Conservation (phyloP, 257 asterid genomes). For the Scutellaria galericulata region DNA sequence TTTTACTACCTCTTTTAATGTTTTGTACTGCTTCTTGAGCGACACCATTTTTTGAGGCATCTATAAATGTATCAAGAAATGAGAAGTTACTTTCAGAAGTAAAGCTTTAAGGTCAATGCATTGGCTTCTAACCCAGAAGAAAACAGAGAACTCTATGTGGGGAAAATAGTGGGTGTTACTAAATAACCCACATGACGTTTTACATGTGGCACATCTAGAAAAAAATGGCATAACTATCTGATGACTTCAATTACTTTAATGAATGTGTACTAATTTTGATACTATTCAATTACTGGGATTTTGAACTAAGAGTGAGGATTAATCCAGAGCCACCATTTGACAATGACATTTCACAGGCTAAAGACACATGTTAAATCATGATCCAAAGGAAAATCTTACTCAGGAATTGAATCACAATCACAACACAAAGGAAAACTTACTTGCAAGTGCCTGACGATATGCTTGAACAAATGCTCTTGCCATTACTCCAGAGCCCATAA, state of each 20-base stretch:
- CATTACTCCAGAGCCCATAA: conserved; percentile 70
- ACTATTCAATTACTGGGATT: conserved; percentile 3
- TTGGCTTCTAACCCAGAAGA: neutral
- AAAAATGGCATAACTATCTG: neutral
- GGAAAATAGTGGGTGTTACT: neutral
- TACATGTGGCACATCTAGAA: too few relatives aligned
- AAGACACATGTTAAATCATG: neutral
- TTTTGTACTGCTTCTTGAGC: conserved; percentile 75
- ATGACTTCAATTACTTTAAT: neutral
- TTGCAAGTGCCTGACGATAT: conserved; percentile 76
- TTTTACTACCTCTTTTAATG: conserved; percentile 58
- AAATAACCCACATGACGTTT: too few relatives aligned
- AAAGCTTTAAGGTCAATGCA: neutral
- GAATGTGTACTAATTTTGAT: neutral
- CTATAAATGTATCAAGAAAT: conserved; percentile 41
- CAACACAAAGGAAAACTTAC: conserved; percentile 40
- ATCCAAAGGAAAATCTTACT: neutral
- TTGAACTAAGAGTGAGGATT: neutral
- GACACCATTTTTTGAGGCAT: conserved; percentile 75
- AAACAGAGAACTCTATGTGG: neutral
- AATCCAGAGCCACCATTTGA: conserved; percentile 6
- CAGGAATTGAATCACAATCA: neutral
- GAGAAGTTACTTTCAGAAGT: neutral
- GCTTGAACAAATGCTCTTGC: conserved; percentile 70
- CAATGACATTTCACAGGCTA: neutral